Evolutionary conservation across 257 asterid genomes (phyloP), one percentile per base, ranked within the genome.

Genomic region (Nicotiana obtusifolia): DNA sequence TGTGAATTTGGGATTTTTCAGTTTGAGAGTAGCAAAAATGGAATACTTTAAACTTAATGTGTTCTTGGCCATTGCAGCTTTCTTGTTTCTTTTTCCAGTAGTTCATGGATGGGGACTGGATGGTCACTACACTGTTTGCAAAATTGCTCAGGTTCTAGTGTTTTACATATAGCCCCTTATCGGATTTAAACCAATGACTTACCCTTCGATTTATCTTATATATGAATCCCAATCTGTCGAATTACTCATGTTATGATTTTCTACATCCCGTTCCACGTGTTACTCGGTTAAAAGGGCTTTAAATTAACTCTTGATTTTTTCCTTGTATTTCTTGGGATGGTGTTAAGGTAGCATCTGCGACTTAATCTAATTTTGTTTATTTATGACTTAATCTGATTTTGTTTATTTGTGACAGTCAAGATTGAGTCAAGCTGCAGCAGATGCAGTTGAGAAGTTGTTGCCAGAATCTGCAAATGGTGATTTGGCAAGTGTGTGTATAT

Each of bases 31-130:
- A 76, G 53, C 54, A 73, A 80, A 78, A 84, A 91, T 93, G 97
- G 85, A 53, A 49, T 41, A 67, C 3, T 4, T 19, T 37, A 82
- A 66, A 81, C 17, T 78, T 71, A 88, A 76, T 41, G 68, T 60
- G 33, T 69, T 84, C 41, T 57, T 82, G 60, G 44, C 85, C 7
- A 14, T 87, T 69, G 81, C 84, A 26, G 64, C 85, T 8, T 78
- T 87, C 17, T 73, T 82, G 84, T 9, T 92, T 82, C 64, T 85
- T 5, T 83, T 82, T 22, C 89, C 93, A n/a, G 76, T 65, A 19
- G 90, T 88, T 64, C 84, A 80, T 28, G 95, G 95, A 20, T 95
- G 99, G 99, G 99, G 97, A 10, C 24, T 83, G n/a, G 97, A 92
- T 76, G 97, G 98, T 24, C 99, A 95, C 89, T 88, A 90, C 85